Base-by-base conservation (phyloP, 2,329 filamentous ascomycete species). In the Proliferodiscus dingleyae region DNA sequence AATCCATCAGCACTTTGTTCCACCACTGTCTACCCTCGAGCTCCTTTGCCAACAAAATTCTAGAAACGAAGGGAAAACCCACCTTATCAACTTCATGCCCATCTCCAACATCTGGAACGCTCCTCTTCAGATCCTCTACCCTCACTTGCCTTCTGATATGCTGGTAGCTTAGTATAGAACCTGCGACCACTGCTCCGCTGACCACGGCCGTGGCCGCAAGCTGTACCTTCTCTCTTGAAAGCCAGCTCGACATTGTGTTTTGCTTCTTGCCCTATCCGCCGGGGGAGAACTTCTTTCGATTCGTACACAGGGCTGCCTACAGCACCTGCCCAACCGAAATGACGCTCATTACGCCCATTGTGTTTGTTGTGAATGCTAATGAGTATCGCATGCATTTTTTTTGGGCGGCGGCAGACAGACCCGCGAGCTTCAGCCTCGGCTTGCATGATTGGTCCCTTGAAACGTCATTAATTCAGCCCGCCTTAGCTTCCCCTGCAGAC, bases 161-260 rank as follows among this genome's bases (percentile, higher is more conserved):
- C 62, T 85, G 81, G 55, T 80, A 82, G 16, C 78, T 77, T 11
- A 85, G 65, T 24, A 85, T 71, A 6, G 78, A 68, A n/a, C 72
- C 71, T 2, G 80, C 80, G 21, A 77, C 80, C 0, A 80, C 70
- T 7, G 73, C 75, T 15, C 80, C 81, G 0, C 80, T 84, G 11
- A 79, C 67, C 18, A 87, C 70, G 2, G 87, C 87, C 0, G 87
- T 89, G 3, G 83, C 78, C 15, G 81, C 76, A 28, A 93, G 70
- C 63, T 89, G 32, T 2, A 34, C 10, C 87, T 5, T 54, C 59
- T 19, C 47, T 22, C 56, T 55, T n/a, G 50, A 52, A 26, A 62
- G 45, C 53, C 58, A 61, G 8, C 58, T 59, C 6, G 57, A 47
- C 59, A 62, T 62, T 8, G 26, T 55, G 40, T 33, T 32, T 24